Evolutionary conservation across 2,329 filamentous ascomycete genomes (phyloP).

Genomic region (Pseudogymnoascus sp.): DNA sequence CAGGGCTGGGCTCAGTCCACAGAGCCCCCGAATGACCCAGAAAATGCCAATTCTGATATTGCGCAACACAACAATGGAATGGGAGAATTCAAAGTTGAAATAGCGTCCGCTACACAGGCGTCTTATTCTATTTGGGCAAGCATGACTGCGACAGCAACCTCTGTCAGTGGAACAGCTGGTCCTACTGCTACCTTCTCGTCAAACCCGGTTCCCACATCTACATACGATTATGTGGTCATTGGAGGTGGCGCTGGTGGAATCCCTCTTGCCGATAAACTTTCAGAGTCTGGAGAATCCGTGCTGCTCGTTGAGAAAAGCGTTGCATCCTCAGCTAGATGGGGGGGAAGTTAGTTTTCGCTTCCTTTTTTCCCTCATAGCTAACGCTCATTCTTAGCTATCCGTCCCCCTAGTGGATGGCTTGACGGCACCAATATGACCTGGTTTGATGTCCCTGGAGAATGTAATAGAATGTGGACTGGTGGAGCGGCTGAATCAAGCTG

Average conservation of each 20-base stretch:
- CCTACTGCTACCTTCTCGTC: conserved; percentile 38
- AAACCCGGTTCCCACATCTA: conserved; percentile 36
- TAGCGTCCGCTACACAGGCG: conserved; percentile 35
- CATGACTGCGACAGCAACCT: conserved; percentile 22
- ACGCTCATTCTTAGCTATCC: conserved; percentile 17
- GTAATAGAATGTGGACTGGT: conserved; percentile 50
- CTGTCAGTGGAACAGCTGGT: conserved; percentile 23
- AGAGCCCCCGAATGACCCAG: conserved; percentile 31
- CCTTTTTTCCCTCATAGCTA: not conserved
- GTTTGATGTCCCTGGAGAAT: conserved; percentile 63
- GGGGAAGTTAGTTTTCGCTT: conserved; percentile 35
- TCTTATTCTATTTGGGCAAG: conserved; percentile 28
- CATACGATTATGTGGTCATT: conserved; percentile 47
- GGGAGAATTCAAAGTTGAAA: conserved; percentile 41
- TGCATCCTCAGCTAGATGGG: conserved; percentile 55
- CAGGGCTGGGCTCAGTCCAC: conserved; percentile 48
- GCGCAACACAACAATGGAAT: conserved; percentile 47
- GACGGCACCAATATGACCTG: conserved; percentile 54
- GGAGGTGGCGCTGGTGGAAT: conserved; percentile 45
- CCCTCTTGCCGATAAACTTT: conserved; percentile 48
- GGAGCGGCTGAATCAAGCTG: conserved; percentile 18
- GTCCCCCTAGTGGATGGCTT: conserved; percentile 44
- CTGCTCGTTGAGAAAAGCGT: conserved; percentile 54
- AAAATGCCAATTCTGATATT: conserved; percentile 37
- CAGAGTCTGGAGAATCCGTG: conserved; percentile 55